phyloP scores from a whole-genome alignment of 2,329 filamentous ascomycete genomes.

The Colletotrichum sojae region DNA sequence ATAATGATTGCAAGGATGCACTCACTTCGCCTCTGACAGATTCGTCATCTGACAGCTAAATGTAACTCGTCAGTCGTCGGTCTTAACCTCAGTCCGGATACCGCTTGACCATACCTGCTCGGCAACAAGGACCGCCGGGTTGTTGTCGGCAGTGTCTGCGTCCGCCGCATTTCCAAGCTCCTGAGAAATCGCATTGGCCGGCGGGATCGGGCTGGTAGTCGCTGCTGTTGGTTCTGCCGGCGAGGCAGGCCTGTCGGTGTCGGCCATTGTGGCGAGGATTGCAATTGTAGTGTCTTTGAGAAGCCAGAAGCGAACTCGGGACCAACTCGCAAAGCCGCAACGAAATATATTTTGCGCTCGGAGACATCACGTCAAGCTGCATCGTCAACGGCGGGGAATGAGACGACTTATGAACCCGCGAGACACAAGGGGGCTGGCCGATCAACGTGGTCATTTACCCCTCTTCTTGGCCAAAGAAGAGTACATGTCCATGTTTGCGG shows the following conservation, averaged over 20 bases:
- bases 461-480: slow-evolving; percentile 1
- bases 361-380: neutral
- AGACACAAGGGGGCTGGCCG: neutral
- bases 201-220: neutral
- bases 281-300: neutral
- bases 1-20: neutral
- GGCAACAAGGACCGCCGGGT: neutral
- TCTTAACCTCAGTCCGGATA: neutral
- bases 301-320: too few relatives aligned
- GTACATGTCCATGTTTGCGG: slow-evolving; percentile 5
- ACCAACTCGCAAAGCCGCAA: too few relatives aligned
- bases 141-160: neutral
- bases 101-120: neutral
- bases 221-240: too few relatives aligned
- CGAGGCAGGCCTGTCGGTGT: neutral
- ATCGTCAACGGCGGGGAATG: neutral
- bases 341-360: too few relatives aligned
- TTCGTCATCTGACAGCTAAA: neutral
- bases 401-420: neutral
- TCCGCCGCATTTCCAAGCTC: neutral
- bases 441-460: neutral
- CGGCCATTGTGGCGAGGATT: neutral
- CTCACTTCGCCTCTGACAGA: slow-evolving; percentile 7
- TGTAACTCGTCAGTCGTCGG: too few relatives aligned
- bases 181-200: neutral